Evolutionary conservation across 1,284 basidiomycete genomes (phyloP).

Genomic region (Cryptococcus sp.): DNA sequence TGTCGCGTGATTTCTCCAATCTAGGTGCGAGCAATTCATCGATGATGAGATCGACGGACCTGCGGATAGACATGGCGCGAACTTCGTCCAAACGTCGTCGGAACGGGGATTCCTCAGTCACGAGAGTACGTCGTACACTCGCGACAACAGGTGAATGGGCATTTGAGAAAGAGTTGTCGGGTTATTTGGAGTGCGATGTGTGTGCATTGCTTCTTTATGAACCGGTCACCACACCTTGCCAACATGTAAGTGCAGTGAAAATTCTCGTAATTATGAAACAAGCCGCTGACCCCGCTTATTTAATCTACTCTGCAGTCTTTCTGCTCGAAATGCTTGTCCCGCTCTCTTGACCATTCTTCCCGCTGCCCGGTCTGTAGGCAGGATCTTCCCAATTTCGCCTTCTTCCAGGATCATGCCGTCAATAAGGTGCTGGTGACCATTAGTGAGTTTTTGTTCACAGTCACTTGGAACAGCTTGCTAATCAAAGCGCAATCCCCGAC

Average conservation of each 20-base stretch:
- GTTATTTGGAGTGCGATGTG: conserved; percentile 84
- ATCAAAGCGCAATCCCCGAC: background rate
- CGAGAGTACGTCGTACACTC: background rate
- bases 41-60: background rate
- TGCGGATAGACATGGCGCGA: background rate
- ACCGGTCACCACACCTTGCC: conserved; percentile 89
- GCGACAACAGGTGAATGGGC: conserved; percentile 22
- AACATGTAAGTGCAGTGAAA: conserved; percentile 66
- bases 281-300: background rate
- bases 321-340: conserved; percentile 81
- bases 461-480: background rate
- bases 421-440: conserved; percentile 71
- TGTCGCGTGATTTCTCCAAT: conserved; percentile 8
- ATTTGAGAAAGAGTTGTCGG: conserved; percentile 69
- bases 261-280: background rate
- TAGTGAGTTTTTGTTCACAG: conserved; percentile 57
- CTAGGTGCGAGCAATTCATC: background rate
- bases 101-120: background rate
- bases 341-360: conserved; percentile 80
- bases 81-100: conserved; percentile 10
- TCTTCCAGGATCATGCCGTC: conserved; percentile 68
- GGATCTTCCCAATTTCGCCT: conserved; percentile 70
- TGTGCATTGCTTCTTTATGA: conserved; percentile 81
- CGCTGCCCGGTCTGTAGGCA: conserved; percentile 84
- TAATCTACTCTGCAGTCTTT: conserved; percentile 66